Evolutionary conservation across 495 filamentous ascomycete species (phyloP).

Genomic region (Talaromyces adpressus): DNA sequence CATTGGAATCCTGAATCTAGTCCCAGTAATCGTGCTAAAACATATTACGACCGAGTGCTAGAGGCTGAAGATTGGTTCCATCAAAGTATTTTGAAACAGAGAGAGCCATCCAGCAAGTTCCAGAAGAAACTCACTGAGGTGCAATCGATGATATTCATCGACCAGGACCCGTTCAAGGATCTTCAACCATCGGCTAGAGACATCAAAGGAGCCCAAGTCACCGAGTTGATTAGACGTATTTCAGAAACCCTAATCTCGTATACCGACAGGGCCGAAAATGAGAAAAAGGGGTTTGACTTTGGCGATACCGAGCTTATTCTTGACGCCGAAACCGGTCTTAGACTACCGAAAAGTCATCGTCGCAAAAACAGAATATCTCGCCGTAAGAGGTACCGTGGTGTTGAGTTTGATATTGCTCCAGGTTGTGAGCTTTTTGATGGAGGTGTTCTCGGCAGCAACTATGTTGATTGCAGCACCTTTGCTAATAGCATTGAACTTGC

Average conservation of each 20-base stretch:
- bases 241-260: not conserved
- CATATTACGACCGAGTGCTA: constrained; percentile 11
- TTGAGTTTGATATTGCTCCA: not conserved
- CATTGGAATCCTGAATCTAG: not conserved
- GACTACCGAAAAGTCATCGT: not conserved
- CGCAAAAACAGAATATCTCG: not conserved
- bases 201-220: not conserved
- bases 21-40: not conserved
- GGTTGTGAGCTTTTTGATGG: not conserved
- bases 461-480: not conserved
- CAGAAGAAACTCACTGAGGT: not conserved
- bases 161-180: not conserved
- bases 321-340: not conserved
- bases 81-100: constrained; percentile 12
- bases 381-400: not conserved
- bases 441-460: not conserved
- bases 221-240: not conserved
- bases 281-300: not conserved
- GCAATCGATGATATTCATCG: not conserved
- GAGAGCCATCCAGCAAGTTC: constrained; percentile 6
- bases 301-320: not conserved
- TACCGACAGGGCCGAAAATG: not conserved
- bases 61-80: constrained; percentile 23
- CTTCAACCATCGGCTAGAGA: not conserved
- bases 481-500: not conserved